A percentile compares a stretch with the other conserved stretches of the same genome.
phyloP scores from a whole-genome alignment of 2,329 filamentous ascomycete genomes.

The Alternaria sp. region DNA sequence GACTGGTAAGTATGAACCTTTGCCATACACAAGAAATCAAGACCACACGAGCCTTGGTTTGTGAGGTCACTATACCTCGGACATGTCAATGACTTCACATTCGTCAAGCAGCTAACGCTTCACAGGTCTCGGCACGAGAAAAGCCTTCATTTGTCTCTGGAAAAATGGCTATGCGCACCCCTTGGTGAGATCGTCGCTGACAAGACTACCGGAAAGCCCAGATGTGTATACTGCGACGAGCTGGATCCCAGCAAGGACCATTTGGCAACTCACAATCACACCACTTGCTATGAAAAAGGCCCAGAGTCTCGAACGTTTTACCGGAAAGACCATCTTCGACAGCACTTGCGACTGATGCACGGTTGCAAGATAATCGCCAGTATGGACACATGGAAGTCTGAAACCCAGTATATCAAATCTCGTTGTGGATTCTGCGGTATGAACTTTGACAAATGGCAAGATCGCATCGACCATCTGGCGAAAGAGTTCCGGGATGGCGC shows the following conservation, averaged over 20 bases:
- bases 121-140: slow-evolving; percentile 54
- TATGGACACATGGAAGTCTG: slow-evolving; percentile 72
- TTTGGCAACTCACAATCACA: slow-evolving; percentile 67
- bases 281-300: slow-evolving; percentile 72
- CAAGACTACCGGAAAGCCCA: slow-evolving; percentile 63
- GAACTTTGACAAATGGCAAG: slow-evolving; percentile 60
- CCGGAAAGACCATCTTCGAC: slow-evolving; percentile 68
- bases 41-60: neutral
- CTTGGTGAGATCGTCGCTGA: slow-evolving; percentile 65
- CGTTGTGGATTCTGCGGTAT: slow-evolving; percentile 64
- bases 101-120: slow-evolving; percentile 17
- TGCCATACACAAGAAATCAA: no score
- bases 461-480: slow-evolving; percentile 62
- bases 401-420: slow-evolving; percentile 62
- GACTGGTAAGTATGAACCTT: slow-evolving; percentile 43
- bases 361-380: slow-evolving; percentile 66
- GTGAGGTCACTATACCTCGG: neutral
- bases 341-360: slow-evolving; percentile 69
- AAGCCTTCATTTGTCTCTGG: slow-evolving; percentile 50
- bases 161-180: slow-evolving; percentile 65
- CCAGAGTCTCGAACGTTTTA: slow-evolving; percentile 70
- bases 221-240: slow-evolving; percentile 67
- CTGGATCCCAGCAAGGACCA: slow-evolving; percentile 64
- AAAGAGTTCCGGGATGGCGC: slow-evolving; percentile 64
- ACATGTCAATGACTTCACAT: neutral